Evolutionary conservation across 441 rosid genomes (phyloP).

Genomic region (Melastoma candidum): DNA sequence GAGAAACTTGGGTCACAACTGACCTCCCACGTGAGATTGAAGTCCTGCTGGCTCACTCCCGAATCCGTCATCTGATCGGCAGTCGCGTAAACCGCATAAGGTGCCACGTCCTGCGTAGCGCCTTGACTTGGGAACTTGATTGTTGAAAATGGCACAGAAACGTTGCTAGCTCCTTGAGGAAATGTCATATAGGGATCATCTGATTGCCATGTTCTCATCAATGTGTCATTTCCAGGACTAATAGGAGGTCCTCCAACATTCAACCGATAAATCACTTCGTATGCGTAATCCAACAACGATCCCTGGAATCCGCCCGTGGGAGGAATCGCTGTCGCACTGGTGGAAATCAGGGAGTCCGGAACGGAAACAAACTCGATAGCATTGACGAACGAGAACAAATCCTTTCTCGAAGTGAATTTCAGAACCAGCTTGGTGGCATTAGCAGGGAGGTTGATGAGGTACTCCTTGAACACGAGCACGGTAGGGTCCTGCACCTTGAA

Average conservation of each 20-base stretch:
- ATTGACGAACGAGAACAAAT: constrained; percentile 38
- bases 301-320: constrained; percentile 27
- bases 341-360: constrained; percentile 39
- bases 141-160: constrained; percentile 17
- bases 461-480: constrained; percentile 37
- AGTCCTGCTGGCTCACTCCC: constrained; percentile 27
- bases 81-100: constrained; percentile 32
- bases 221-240: constrained; percentile 29
- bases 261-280: constrained; percentile 33
- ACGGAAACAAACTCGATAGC: constrained; percentile 41
- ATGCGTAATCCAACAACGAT: constrained; percentile 22
- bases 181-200: constrained; percentile 30
- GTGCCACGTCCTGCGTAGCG: constrained; percentile 32
- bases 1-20: constrained; percentile 30
- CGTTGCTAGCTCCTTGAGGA: constrained; percentile 28
- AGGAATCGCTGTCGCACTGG: constrained; percentile 27
- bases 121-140: constrained; percentile 31
- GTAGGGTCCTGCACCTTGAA: constrained; percentile 24
- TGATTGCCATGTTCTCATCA: constrained; percentile 41
- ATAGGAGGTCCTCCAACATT: constrained; percentile 42
- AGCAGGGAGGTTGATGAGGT: constrained; percentile 24
- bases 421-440: constrained; percentile 24
- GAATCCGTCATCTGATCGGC: constrained; percentile 35
- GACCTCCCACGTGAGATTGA: constrained; percentile 50
- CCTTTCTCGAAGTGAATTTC: constrained; percentile 29